Evolutionary conservation across 139 green algal species (phyloP), one percentile per base, ranked within the genome.

Genomic region (Chlorella ohadii): DNA sequence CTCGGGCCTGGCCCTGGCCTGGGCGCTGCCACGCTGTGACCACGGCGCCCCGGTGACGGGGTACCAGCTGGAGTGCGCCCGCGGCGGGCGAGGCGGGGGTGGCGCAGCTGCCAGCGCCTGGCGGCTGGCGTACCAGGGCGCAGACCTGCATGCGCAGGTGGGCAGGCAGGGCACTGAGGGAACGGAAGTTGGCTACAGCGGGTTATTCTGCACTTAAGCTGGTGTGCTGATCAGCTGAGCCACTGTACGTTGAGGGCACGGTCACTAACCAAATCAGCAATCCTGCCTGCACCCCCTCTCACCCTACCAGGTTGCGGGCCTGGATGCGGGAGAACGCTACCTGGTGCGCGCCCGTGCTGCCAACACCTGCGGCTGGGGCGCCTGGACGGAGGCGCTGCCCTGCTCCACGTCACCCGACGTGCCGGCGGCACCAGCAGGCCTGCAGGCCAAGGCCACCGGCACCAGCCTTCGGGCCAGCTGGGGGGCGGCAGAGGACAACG

Each of bases 51-150:
- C 86, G 1, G 84, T 95, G 2, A 85, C 77, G 1, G 51, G 73
- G n/a, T 95, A 95, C 78, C 80, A 88, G 64, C 51, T 94, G 74
- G 90, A 95, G 34, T 87, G 85, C 74, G 72, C 61, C 1, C 34
- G 74, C 7, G 65, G 85, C 80, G 17, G 59, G 38, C 47, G 55
- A 22, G 7, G 19, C 23, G 33, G 23, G 17, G 51, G 51, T 13
- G 15, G 33, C 31, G 55, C 47, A 25, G 55, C 25, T 27, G 34
- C 55, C 12, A 5, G 55, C 25, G 55, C 34, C 23, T 81, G 75
- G 75, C 56, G 55, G 17, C 75, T 55, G 1, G 72, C 51, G 0
- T 65, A 79, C 70, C 70, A 77, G 39, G 70, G 70, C 41, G 41
- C 70, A 16, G 70, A 44, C 25, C 22, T 33, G 70, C 39, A 77